These are phyloP conservation scores for Trichoderma sp. DNA, from an alignment of 2,329 filamentous ascomycete genomes.

Conservation along the genomic window DNA sequence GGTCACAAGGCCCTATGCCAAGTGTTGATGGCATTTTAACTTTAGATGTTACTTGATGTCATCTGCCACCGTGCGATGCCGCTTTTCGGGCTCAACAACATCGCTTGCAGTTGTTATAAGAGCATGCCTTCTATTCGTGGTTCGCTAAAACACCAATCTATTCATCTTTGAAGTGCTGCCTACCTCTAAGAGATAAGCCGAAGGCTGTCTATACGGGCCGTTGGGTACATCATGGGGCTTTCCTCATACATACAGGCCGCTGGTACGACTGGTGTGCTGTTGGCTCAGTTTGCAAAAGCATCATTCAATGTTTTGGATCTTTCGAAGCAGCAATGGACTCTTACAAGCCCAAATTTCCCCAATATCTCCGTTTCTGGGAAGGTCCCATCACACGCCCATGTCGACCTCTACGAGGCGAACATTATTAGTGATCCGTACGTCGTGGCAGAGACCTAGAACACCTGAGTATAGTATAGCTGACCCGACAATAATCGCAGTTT, in stretches of 20 bases:
- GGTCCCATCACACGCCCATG: slow-evolving; percentile 7
- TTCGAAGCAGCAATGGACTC: not conserved
- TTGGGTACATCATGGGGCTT: not conserved
- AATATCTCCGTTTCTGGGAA: slow-evolving; percentile 12
- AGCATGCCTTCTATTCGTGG: not conserved
- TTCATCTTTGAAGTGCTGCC: too few relatives aligned
- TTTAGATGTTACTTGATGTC: not conserved
- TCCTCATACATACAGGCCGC: not conserved
- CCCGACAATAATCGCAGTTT: not conserved
- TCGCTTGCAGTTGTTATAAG: not conserved
- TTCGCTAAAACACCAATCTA: not conserved
- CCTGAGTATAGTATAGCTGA: not conserved
- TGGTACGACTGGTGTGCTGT: not conserved
- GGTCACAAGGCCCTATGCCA: not conserved
- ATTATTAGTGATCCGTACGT: slow-evolving; percentile 10
- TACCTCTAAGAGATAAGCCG: not conserved
- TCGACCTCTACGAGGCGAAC: slow-evolving; percentile 11
- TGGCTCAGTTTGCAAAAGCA: not conserved
- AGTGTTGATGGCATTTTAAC: not conserved
- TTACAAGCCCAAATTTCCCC: not conserved
- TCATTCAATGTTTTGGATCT: not conserved
- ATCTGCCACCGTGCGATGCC: not conserved
- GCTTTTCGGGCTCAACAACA: not conserved
- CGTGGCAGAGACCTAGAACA: not conserved
- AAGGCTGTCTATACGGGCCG: not conserved